phyloP scores from a whole-genome alignment of 257 asterid species.

The Solanum peruvianum region DNA sequence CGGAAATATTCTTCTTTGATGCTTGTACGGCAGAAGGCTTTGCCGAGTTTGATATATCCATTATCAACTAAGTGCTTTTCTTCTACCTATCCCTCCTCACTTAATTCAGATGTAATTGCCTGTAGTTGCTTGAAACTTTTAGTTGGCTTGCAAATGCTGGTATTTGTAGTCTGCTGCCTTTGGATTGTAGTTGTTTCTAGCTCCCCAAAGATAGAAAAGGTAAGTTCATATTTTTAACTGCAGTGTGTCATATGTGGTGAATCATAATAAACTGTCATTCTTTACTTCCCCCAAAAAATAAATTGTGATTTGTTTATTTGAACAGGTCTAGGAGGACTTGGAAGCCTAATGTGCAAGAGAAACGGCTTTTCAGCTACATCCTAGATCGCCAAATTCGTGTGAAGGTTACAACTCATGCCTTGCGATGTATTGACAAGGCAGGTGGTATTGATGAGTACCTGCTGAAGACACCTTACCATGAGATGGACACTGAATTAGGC shows the following conservation, averaged over 20 bases:
- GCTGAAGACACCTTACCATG: slow-evolving; percentile 81
- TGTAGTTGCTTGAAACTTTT: not conserved
- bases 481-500: slow-evolving; percentile 87
- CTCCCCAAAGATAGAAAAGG: not conserved
- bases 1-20: slow-evolving; percentile 25
- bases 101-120: slow-evolving; percentile 12
- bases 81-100: not conserved
- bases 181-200: not conserved
- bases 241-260: not conserved
- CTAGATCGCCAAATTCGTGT: slow-evolving; percentile 77
- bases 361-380: slow-evolving; percentile 85
- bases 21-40: slow-evolving; percentile 32
- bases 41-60: slow-evolving; percentile 76
- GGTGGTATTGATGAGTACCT: slow-evolving; percentile 94
- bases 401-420: slow-evolving; percentile 83
- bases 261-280: not conserved
- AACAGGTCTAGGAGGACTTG: slow-evolving; percentile 71
- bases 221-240: not conserved
- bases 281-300: not conserved
- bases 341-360: slow-evolving; percentile 90
- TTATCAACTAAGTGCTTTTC: slow-evolving; percentile 74
- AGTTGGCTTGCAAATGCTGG: not conserved
- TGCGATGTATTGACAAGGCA: slow-evolving; percentile 95
- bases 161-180: not conserved
- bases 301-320: not conserved